Evolutionary conservation across 768 basidiomycete species (phyloP), one percentile per base, ranked within the genome.

Genomic region (Lactarius sanguifluus): DNA sequence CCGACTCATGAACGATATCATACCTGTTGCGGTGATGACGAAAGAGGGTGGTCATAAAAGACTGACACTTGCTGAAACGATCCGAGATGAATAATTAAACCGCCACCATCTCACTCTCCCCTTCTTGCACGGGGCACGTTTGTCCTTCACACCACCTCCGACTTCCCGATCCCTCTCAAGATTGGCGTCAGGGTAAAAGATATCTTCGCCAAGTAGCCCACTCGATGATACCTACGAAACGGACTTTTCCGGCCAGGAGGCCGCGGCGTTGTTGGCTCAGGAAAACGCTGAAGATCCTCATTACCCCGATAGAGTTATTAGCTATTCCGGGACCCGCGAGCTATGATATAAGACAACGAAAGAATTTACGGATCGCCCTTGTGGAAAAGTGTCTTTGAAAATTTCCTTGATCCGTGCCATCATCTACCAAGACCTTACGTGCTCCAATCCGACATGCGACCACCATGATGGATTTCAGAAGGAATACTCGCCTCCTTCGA

Each of bases 201-300:
- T 18, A 8, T 57, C 34, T 23, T 15, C 25, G 7, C 15, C 38
- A 15, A 25, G 25, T 18, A 58, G 38, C 38, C 12, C 32, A 40
- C 8, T 25, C 23, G n/a, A 58, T 18, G 34, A 58, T 23, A n/a
- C 57, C 25, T 36, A 58, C n/a, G 57, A 58, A 38, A 9, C 36
- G 36, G 57, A 40, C 18, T 15, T 40, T 23, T 25, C 57, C 23
- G 57, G 41, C 57, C 57, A 58, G 36, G 57, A 58, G 36, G 57
- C 57, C 2, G 57, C 36, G 15, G 57, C 57, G 7, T 40, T 58
- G 38, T 58, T 58, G 57, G 38, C 57, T 16, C 34, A n/a, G 18
- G 36, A 58, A 34, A 40, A 25, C n/a, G 15, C 38, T 16, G 57
- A 23, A 23, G 36, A 34, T 23, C 38, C 16, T 41, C 36, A 41